A percentile compares a stretch with the other conserved stretches of the same genome.
Evolutionary conservation across 768 basidiomycete genomes (phyloP).

Genomic region (Floccularia luteovirens): DNA sequence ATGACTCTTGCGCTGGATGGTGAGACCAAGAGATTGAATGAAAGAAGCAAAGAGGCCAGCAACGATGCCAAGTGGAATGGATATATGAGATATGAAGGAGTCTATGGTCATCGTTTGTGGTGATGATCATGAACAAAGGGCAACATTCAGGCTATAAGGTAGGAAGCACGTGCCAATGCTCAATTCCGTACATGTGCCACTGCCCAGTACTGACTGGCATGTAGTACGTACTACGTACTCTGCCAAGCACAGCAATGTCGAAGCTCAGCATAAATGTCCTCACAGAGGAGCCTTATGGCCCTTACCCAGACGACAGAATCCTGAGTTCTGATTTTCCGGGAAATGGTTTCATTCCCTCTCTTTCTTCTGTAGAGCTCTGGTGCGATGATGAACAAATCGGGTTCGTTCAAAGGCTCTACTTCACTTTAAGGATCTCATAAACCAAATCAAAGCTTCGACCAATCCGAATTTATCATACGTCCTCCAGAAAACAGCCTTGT

Average conservation of each 20-base stretch:
- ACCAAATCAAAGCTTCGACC: neutral
- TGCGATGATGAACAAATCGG: neutral
- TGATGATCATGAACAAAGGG: too few relatives aligned
- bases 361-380: neutral
- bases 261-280: too few relatives aligned
- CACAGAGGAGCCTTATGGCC: constrained; percentile 4
- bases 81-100: constrained; percentile 15
- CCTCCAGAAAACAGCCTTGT: neutral
- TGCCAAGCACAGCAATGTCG: too few relatives aligned
- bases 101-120: too few relatives aligned
- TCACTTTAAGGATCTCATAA: neutral
- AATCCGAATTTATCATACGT: neutral
- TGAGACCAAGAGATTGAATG: constrained; percentile 86
- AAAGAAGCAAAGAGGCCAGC: constrained; percentile 77
- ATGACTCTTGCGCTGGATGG: constrained; percentile 92
- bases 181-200: too few relatives aligned
- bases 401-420: neutral
- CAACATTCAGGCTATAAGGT: too few relatives aligned
- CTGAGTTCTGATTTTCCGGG: too few relatives aligned
- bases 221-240: too few relatives aligned
- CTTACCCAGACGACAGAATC: constrained; percentile 13
- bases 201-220: too few relatives aligned
- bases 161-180: too few relatives aligned
- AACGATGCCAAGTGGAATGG: constrained; percentile 44
- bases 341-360: constrained; percentile 7